Evolutionary conservation across 1,284 basidiomycete genomes (phyloP).

Genomic region (Heterobasidion parviporum): DNA sequence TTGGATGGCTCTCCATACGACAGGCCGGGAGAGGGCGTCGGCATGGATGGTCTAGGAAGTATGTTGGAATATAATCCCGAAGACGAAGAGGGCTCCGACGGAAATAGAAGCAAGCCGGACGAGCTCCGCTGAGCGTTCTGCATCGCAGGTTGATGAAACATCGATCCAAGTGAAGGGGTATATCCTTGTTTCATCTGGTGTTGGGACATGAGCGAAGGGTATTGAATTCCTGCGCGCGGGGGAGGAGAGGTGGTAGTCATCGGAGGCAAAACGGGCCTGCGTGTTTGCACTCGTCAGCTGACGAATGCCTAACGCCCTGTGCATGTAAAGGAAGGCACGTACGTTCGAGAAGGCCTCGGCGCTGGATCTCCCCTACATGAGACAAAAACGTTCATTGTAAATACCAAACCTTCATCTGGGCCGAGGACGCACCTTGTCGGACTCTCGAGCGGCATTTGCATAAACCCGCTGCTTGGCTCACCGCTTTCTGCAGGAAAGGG

Average conservation of each 20-base stretch:
- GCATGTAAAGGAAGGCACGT: slow-evolving; percentile 7
- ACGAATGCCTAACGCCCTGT: slow-evolving; percentile 4
- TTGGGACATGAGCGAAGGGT: slow-evolving; percentile 58
- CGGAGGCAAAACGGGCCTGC: slow-evolving; percentile 28
- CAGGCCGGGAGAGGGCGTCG: slow-evolving; percentile 13
- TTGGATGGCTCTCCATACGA: neutral
- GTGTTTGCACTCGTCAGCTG: neutral
- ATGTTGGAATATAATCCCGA: slow-evolving; percentile 15
- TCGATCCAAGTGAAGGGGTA: slow-evolving; percentile 45
- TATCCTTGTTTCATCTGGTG: slow-evolving; percentile 68
- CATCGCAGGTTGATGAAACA: slow-evolving; percentile 30
- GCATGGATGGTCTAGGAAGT: slow-evolving; percentile 16
- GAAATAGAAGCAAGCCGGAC: slow-evolving; percentile 13
- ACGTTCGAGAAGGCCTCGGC: slow-evolving; percentile 14
- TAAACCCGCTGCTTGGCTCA: slow-evolving; percentile 16
- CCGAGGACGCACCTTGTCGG: slow-evolving; percentile 27
- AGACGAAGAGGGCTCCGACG: slow-evolving; percentile 15
- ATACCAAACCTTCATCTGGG: neutral
- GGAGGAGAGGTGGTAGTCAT: slow-evolving; percentile 57
- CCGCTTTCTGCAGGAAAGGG: slow-evolving; percentile 15
- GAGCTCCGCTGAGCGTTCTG: slow-evolving; percentile 1
- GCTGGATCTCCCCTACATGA: slow-evolving; percentile 8
- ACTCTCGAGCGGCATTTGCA: slow-evolving; percentile 34
- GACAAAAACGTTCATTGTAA: neutral
- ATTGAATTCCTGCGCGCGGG: slow-evolving; percentile 37